phyloP scores from a whole-genome alignment of 768 basidiomycete species.

The Suillus occidentalis region DNA sequence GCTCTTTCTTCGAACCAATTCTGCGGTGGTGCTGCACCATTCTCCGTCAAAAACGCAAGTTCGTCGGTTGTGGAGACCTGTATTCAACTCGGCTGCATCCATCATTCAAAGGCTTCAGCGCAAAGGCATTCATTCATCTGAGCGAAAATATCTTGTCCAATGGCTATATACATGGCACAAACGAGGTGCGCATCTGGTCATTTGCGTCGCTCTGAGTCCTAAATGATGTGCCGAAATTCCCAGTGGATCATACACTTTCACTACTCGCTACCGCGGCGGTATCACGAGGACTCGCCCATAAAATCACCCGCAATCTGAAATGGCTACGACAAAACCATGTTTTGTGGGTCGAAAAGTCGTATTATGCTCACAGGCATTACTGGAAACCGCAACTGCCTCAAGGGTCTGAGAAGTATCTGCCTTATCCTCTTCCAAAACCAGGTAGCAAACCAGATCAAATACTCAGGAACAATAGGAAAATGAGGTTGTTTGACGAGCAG shows the following conservation, averaged over 20 bases:
- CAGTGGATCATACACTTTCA: slow-evolving; percentile 70
- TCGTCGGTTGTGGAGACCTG: slow-evolving; percentile 51
- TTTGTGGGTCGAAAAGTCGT: slow-evolving; percentile 27
- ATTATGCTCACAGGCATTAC: slow-evolving; percentile 17
- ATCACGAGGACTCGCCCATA: slow-evolving; percentile 63
- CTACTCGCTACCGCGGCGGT: slow-evolving; percentile 61
- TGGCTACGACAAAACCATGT: slow-evolving; percentile 31
- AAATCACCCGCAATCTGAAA: slow-evolving; percentile 52
- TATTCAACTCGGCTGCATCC: slow-evolving; percentile 51
- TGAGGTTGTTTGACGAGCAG: slow-evolving; percentile 33
- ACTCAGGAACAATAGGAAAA: slow-evolving; percentile 21
- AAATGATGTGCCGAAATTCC: not conserved
- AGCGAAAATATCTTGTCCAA: slow-evolving; percentile 32
- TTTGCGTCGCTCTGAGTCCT: slow-evolving; percentile 7
- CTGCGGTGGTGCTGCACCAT: slow-evolving; percentile 60
- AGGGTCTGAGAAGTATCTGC: slow-evolving; percentile 21
- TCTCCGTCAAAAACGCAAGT: slow-evolving; percentile 42
- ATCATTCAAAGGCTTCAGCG: slow-evolving; percentile 43
- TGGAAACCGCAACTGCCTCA: slow-evolving; percentile 42
- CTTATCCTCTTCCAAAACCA: slow-evolving; percentile 13
- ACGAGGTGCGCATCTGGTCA: slow-evolving; percentile 42
- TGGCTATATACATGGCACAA: slow-evolving; percentile 57
- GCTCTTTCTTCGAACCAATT: slow-evolving; percentile 53
- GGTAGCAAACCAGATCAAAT: slow-evolving; percentile 15
- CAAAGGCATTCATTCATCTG: slow-evolving; percentile 20